A percentile compares a stretch with the other conserved stretches of the same genome.
Evolutionary conservation across 108 stramenopile species (phyloP).

Genomic region (Schizochytrium sp.): DNA sequence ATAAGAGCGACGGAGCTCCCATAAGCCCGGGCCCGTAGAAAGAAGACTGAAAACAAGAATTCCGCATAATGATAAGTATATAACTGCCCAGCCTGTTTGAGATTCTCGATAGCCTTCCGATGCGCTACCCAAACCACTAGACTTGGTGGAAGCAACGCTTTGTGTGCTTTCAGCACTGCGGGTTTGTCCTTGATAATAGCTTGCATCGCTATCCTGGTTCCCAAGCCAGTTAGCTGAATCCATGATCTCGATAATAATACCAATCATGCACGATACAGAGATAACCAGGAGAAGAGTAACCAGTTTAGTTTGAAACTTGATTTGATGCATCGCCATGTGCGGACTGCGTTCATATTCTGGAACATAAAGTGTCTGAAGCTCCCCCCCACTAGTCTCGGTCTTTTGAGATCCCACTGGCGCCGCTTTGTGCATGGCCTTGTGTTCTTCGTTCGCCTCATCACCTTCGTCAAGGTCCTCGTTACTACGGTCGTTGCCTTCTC

Average conservation of each 20-base stretch:
- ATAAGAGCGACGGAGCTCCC: constrained; percentile 9
- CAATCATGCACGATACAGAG: not conserved
- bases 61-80: not conserved
- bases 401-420: not conserved
- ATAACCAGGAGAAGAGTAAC: not conserved
- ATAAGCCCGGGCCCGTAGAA: constrained; percentile 6
- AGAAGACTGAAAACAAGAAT: not conserved
- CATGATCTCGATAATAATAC: constrained; percentile 2
- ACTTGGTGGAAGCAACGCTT: not conserved
- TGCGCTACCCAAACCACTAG: not conserved
- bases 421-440: not conserved
- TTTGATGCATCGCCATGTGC: constrained; percentile 3
- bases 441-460: not conserved
- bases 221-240: constrained; percentile 7
- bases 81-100: constrained; percentile 3
- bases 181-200: not conserved
- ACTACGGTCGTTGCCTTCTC: not conserved
- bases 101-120: not conserved
- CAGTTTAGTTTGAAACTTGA: constrained; percentile 22
- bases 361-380: not conserved
- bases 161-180: not conserved
- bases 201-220: not conserved
- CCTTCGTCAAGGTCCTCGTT: not conserved
- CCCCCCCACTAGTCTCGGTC: not conserved
- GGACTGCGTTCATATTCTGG: not conserved